Evolutionary conservation across 257 asterid genomes (phyloP).

Genomic region (Solanum medicagineum): DNA sequence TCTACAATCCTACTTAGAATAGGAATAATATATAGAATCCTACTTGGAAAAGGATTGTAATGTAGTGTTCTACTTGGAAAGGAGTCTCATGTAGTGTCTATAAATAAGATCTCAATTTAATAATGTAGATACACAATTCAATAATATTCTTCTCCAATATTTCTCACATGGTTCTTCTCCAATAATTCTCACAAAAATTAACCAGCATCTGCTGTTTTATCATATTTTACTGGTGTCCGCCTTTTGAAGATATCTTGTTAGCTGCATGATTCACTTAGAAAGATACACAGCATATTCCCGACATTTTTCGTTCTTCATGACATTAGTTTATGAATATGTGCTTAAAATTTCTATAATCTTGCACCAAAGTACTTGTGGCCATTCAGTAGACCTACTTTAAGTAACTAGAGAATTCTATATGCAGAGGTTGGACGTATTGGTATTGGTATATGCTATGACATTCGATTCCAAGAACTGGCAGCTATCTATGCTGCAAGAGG

Average conservation of each 20-base stretch:
- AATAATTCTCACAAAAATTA: not conserved
- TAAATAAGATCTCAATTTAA: too few relatives aligned
- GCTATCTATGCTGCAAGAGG: constrained; percentile 86
- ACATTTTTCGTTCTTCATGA: not conserved
- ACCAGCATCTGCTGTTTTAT: not conserved
- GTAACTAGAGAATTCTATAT: constrained; percentile 9
- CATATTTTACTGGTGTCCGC: not conserved
- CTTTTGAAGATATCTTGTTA: not conserved
- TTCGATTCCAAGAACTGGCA: constrained; percentile 74
- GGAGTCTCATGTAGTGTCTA: too few relatives aligned
- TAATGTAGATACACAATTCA: too few relatives aligned
- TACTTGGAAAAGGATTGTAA: too few relatives aligned
- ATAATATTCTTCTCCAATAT: too few relatives aligned
- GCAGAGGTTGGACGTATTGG: constrained; percentile 87
- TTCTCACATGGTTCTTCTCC: too few relatives aligned
- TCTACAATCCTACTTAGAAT: too few relatives aligned
- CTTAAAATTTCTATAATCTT: not conserved
- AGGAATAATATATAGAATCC: too few relatives aligned
- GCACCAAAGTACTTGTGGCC: not conserved
- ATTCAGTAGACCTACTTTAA: not conserved
- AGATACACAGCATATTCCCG: not conserved
- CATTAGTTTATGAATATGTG: not conserved
- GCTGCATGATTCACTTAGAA: not conserved
- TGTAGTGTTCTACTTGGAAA: too few relatives aligned
- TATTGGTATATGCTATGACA: constrained; percentile 81